Percentiles rank a stretch among this genome's conserved stretches.
phyloP scores from a whole-genome alignment of 768 basidiomycete genomes.

The Sutorius australiensis region DNA sequence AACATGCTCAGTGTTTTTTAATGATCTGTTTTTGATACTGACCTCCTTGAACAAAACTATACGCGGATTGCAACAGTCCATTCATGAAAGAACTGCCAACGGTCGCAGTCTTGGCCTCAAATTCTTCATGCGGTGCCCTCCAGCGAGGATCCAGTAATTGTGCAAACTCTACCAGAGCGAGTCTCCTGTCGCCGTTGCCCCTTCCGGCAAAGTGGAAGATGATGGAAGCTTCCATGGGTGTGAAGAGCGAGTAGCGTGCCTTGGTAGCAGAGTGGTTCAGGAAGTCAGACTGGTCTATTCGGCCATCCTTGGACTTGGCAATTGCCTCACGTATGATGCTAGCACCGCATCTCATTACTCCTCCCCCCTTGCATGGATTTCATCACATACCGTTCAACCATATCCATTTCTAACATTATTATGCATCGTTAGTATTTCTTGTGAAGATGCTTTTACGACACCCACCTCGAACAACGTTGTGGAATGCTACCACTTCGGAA shows the following conservation, averaged over 20 bases:
- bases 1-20: constrained; percentile 15
- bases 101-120: constrained; percentile 32
- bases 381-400: constrained; percentile 70
- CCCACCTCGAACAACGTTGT: constrained; percentile 90
- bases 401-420: constrained; percentile 74
- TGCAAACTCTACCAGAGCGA: constrained; percentile 87
- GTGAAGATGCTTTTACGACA: constrained; percentile 5
- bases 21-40: constrained; percentile 11
- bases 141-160: constrained; percentile 90
- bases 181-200: constrained; percentile 62
- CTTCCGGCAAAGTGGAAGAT: constrained; percentile 97
- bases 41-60: constrained; percentile 89
- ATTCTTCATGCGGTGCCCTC: constrained; percentile 63
- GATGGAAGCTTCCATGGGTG: constrained; percentile 97
- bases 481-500: constrained; percentile 94
- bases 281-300: constrained; percentile 95
- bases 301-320: constrained; percentile 87
- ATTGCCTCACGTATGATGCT: constrained; percentile 90
- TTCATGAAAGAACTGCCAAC: constrained; percentile 46
- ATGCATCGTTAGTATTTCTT: constrained; percentile 3
- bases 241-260: constrained; percentile 92
- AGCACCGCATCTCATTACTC: constrained; percentile 2
- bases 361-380: background rate
- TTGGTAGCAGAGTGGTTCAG: constrained; percentile 80
- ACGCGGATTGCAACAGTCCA: constrained; percentile 63